Conservation (phyloP, 139 green algal species). For the Raphidocelis subcapitata region DNA sequence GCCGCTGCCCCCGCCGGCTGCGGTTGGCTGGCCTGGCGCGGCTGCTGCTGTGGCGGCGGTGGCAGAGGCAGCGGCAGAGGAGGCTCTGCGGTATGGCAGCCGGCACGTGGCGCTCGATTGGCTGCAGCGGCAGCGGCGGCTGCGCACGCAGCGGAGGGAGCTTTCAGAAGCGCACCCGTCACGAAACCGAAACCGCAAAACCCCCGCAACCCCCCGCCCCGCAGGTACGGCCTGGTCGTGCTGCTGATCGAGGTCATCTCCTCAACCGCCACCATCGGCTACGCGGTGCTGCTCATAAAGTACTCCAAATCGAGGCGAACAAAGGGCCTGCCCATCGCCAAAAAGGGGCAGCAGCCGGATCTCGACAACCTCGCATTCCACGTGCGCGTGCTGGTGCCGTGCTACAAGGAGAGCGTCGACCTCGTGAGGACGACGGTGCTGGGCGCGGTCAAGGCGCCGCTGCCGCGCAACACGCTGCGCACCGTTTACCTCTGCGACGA, state of each 20-base stretch:
- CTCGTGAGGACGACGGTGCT: conserved; percentile 13
- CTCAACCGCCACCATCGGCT: conserved; percentile 31
- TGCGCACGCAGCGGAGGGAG: too few species aligned
- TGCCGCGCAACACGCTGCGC: conserved; percentile 20
- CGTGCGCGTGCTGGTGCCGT: conserved; percentile 39
- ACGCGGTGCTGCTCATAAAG: conserved; percentile 28
- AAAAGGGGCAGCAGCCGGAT: not conserved
- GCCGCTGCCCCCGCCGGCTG: too few species aligned
- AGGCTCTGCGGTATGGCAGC: too few species aligned
- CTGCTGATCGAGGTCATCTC: conserved; percentile 34
- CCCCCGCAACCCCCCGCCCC: not conserved
- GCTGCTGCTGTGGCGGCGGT: too few species aligned
- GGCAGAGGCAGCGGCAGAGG: too few species aligned
- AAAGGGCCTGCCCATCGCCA: conserved; percentile 14
- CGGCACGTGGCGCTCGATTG: too few species aligned
- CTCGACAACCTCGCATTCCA: conserved; percentile 19
- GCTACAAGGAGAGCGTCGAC: conserved; percentile 33
- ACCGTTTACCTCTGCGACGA: conserved; percentile 41
- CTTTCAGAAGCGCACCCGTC: too few species aligned
- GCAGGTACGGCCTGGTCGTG: conserved; percentile 31
- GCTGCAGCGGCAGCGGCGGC: too few species aligned
- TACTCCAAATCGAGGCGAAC: conserved; percentile 4
- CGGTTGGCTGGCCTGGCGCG: too few species aligned
- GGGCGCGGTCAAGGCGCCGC: conserved; percentile 4
- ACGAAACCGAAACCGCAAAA: too few species aligned